A percentile compares a stretch with the other conserved stretches of the same genome.
phyloP scores from a whole-genome alignment of 768 basidiomycete species.

The Macrolepiota fuliginosa region DNA sequence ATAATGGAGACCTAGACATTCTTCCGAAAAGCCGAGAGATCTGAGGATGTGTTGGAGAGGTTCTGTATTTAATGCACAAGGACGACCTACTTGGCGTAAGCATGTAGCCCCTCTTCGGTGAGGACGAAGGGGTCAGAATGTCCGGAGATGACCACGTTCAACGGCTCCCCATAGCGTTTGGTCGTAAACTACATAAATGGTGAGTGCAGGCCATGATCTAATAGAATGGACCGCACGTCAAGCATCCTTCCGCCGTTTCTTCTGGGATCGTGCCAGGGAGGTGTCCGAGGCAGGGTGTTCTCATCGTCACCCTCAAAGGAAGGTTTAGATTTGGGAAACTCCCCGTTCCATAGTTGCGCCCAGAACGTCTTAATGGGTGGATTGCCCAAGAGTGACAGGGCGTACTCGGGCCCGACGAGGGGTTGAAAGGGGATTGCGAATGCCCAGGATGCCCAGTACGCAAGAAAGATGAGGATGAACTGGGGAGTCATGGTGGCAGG shows the following conservation, averaged over 20 bases:
- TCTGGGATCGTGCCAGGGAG: constrained; percentile 66
- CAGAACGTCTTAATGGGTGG: neutral
- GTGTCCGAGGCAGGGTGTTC: neutral
- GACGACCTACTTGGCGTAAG: constrained; percentile 59
- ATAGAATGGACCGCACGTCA: constrained; percentile 50
- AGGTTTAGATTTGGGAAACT: neutral
- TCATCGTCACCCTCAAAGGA: neutral
- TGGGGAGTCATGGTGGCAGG: neutral
- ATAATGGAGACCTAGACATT: constrained; percentile 78
- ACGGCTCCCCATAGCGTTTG: constrained; percentile 67
- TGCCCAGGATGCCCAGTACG: neutral
- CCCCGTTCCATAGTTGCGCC: neutral
- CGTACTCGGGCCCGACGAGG: constrained; percentile 1
- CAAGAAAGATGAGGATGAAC: neutral
- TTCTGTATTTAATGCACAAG: neutral
- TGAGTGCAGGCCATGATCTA: neutral
- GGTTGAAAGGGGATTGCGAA: neutral
- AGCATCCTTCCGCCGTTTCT: constrained; percentile 69
- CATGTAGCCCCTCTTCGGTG: constrained; percentile 66
- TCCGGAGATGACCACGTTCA: constrained; percentile 82
- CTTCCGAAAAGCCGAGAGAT: constrained; percentile 79
- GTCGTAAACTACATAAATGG: constrained; percentile 53
- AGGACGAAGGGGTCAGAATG: constrained; percentile 78
- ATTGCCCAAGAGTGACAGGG: neutral
- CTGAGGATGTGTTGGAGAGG: constrained; percentile 27